Percentiles rank a stretch among this genome's conserved stretches.
These are phyloP conservation scores for Eucommia ulmoides DNA, from an alignment of 257 asterid genomes.

Conservation along the genomic window DNA sequence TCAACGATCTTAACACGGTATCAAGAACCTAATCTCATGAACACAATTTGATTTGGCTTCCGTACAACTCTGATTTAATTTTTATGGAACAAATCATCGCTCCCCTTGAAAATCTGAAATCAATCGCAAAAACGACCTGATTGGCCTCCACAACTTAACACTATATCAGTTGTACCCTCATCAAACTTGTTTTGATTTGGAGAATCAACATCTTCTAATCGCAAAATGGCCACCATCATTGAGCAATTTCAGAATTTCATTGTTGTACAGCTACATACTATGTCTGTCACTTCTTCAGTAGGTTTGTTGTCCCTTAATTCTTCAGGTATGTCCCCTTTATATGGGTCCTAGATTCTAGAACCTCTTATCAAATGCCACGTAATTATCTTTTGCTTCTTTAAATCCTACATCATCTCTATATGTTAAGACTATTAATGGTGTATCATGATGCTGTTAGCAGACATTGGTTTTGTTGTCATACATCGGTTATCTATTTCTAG, in stretches of 20 bases:
- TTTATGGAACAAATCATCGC: too few relatives aligned
- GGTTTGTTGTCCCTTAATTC: not conserved
- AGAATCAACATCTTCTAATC: not conserved
- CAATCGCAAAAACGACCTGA: not conserved
- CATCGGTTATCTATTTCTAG: not conserved
- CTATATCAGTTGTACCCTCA: not conserved
- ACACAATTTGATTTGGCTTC: too few relatives aligned
- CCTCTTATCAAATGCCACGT: not conserved
- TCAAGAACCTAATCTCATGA: too few relatives aligned
- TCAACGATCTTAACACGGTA: too few relatives aligned
- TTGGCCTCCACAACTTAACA: not conserved
- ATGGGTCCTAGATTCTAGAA: not conserved
- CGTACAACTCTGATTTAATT: too few relatives aligned
- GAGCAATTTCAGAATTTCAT: not conserved
- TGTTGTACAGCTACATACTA: not conserved
- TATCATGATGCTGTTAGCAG: not conserved
- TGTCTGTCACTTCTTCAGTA: not conserved
- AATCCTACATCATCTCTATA: not conserved
- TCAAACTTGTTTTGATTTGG: not conserved
- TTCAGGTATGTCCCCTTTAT: not conserved
- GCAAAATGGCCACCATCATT: not conserved
- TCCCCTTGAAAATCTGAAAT: not conserved
- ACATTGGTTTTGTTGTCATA: not conserved
- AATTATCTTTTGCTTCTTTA: not conserved
- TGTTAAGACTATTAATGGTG: not conserved